Evolutionary conservation across 768 basidiomycete genomes (phyloP).

Genomic region (Lactifluus piperatus): DNA sequence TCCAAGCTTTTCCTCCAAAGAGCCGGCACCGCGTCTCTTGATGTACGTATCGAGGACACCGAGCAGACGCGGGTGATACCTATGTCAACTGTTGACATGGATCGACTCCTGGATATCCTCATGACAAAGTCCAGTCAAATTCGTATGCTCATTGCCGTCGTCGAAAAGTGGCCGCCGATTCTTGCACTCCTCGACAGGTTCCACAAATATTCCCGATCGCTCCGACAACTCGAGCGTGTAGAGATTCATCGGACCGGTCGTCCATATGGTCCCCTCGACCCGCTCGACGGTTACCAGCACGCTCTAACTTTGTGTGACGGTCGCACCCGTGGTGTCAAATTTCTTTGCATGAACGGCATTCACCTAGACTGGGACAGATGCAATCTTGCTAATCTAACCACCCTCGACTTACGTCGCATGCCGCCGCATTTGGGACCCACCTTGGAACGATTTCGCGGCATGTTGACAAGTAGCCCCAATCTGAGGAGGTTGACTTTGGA

Average conservation of each 20-base stretch:
- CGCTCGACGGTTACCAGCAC: conserved; percentile 27
- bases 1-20: conserved; percentile 51
- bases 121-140: conserved; percentile 48
- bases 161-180: conserved; percentile 47
- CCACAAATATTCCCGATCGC: conserved; percentile 12
- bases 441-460: conserved; percentile 41
- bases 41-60: conserved; percentile 51
- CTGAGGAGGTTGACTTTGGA: conserved; percentile 51
- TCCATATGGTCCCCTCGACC: conserved; percentile 38
- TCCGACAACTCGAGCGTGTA: conserved; percentile 41
- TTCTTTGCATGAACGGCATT: conserved; percentile 50
- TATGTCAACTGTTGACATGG: conserved; percentile 38
- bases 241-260: conserved; percentile 54
- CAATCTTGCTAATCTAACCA: conserved; percentile 43
- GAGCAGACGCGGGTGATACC: conserved; percentile 10
- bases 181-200: conserved; percentile 45
- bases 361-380: conserved; percentile 51
- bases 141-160: conserved; percentile 48
- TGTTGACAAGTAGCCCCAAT: conserved; percentile 35
- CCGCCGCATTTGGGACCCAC: conserved; percentile 44
- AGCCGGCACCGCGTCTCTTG: conserved; percentile 45
- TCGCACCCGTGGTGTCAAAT: conserved; percentile 35
- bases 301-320: conserved; percentile 45
- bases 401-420: conserved; percentile 57
- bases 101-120: conserved; percentile 40